Conservation (phyloP, 495 filamentous ascomycete genomes). For the Symbiotaphrina buchneri region DNA sequence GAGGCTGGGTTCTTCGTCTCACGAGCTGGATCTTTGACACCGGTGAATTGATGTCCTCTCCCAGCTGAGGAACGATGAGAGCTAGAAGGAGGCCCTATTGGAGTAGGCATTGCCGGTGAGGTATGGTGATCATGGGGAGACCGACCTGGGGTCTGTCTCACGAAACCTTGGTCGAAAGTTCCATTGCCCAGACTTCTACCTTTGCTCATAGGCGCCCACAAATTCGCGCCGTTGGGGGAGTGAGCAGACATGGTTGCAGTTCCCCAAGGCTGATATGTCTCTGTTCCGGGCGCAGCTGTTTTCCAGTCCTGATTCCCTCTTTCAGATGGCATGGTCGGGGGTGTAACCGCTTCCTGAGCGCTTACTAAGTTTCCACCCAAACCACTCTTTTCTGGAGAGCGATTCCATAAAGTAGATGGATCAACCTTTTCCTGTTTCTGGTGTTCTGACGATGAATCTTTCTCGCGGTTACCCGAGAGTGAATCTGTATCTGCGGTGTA, state of each 20-base stretch:
- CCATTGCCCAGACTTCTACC: slow-evolving; percentile 55
- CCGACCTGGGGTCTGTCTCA: slow-evolving; percentile 18
- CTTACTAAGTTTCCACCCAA: no score
- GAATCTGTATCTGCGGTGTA: no score
- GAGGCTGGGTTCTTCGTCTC: background rate
- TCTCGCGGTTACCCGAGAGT: no score
- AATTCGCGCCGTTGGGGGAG: slow-evolving; percentile 28
- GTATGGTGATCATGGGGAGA: slow-evolving; percentile 15
- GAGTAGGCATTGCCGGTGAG: slow-evolving; percentile 16
- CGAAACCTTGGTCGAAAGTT: slow-evolving; percentile 45
- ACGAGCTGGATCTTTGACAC: background rate
- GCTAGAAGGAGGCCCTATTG: slow-evolving; percentile 26
- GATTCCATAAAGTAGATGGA: no score
- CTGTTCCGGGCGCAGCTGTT: slow-evolving; percentile 6
- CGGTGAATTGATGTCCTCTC: background rate
- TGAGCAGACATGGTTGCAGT: slow-evolving; percentile 8
- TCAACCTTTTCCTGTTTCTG: no score
- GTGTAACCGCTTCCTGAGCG: no score
- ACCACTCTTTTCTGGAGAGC: no score
- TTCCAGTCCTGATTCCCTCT: slow-evolving; percentile 9
- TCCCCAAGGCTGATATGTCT: slow-evolving; percentile 10
- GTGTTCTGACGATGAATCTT: no score
- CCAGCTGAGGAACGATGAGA: background rate
- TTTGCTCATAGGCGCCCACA: slow-evolving; percentile 54
- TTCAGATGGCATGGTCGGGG: slow-evolving; percentile 1